Conservation (phyloP, 2,329 filamentous ascomycete species). For the Cordyceps cicadae region DNA sequence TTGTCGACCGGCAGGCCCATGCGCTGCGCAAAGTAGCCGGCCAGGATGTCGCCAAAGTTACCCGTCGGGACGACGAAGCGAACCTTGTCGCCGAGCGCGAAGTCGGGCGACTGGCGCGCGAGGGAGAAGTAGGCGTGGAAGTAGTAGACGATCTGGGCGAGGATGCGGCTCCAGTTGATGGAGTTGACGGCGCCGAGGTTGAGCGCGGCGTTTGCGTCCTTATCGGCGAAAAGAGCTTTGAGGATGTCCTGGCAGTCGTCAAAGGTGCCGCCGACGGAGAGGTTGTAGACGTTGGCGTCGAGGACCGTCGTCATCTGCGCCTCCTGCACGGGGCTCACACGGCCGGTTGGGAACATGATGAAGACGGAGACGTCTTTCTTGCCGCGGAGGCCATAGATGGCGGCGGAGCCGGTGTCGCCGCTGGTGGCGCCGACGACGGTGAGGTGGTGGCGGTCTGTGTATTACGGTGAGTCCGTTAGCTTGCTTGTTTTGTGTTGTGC, state of each 20-base stretch:
- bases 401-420: slow-evolving; percentile 85
- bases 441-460: slow-evolving; percentile 62
- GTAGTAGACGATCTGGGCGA: slow-evolving; percentile 96
- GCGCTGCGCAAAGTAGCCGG: slow-evolving; percentile 82
- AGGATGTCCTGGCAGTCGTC: slow-evolving; percentile 97
- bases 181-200: slow-evolving; percentile 91
- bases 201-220: slow-evolving; percentile 70
- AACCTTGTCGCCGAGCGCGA: slow-evolving; percentile 59
- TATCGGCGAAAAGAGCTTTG: slow-evolving; percentile 83
- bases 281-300: slow-evolving; percentile 86
- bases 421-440: slow-evolving; percentile 82
- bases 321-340: slow-evolving; percentile 86
- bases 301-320: slow-evolving; percentile 94
- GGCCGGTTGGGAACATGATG: slow-evolving; percentile 87
- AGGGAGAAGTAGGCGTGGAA: slow-evolving; percentile 90
- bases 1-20: slow-evolving; percentile 87
- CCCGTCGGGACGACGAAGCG: slow-evolving; percentile 89
- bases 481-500: background rate
- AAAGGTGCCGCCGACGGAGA: slow-evolving; percentile 83
- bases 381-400: slow-evolving; percentile 87
- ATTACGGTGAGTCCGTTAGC: background rate
- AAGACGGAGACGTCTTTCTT: slow-evolving; percentile 97
- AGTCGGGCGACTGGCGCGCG: slow-evolving; percentile 47
- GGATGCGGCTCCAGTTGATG: slow-evolving; percentile 91
- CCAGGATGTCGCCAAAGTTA: slow-evolving; percentile 93